Conservation (phyloP, 1,284 basidiomycete genomes). For the Tilletia caries region DNA sequence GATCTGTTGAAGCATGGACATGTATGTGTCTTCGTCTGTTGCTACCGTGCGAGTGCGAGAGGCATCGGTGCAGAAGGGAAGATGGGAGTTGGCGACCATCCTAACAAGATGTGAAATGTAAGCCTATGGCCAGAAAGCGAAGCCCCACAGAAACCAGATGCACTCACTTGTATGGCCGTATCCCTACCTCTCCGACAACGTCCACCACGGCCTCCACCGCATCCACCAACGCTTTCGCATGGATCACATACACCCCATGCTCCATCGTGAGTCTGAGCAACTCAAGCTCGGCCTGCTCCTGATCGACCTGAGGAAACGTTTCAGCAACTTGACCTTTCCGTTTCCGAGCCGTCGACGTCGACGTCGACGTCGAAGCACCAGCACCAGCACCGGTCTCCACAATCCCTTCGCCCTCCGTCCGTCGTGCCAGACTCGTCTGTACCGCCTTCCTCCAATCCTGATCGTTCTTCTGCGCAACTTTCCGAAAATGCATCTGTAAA, state of each 20-base stretch:
- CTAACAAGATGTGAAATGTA: too few relatives aligned
- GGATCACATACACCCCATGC: slow-evolving; percentile 11
- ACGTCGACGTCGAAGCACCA: background rate
- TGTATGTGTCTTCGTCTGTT: background rate
- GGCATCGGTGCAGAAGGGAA: background rate
- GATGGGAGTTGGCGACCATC: slow-evolving; percentile 11
- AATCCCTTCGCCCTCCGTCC: background rate
- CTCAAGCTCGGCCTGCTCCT: slow-evolving; percentile 1
- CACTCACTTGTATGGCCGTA: slow-evolving; percentile 13
- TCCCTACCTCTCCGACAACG: background rate
- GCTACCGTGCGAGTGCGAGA: background rate
- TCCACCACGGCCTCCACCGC: slow-evolving; percentile 2
- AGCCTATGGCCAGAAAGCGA: too few relatives aligned
- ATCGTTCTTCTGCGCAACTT: slow-evolving; percentile 9
- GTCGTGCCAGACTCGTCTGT: background rate
- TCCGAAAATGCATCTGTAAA: slow-evolving; percentile 6
- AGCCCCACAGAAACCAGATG: too few relatives aligned
- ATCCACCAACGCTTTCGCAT: slow-evolving; percentile 5
- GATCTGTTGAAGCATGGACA: slow-evolving; percentile 4
- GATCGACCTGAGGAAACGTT: background rate
- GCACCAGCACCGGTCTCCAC: too few relatives aligned
- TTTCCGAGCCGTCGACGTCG: background rate
- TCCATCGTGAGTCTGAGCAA: slow-evolving; percentile 13
- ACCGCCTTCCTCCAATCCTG: slow-evolving; percentile 2
- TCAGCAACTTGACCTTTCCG: background rate